Percentiles rank a stretch among this genome's conserved stretches.
Conservation (phyloP, 345 rosid species). For the Acer negundo region DNA sequence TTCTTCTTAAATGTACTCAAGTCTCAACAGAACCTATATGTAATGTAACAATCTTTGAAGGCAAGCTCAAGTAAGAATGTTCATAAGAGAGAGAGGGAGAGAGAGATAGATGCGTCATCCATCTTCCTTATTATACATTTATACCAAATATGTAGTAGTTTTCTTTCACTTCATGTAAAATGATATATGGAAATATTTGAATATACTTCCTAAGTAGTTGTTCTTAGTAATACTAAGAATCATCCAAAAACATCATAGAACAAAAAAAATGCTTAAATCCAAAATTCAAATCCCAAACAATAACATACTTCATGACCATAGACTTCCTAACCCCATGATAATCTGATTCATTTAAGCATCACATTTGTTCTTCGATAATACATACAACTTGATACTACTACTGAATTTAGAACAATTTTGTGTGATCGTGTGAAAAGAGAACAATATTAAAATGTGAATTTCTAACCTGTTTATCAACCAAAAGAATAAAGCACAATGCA, state of each 20-base stretch:
- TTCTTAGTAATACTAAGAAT: not conserved
- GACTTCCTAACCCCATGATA: not conserved
- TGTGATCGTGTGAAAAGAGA: not conserved
- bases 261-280: not conserved
- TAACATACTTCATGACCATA: not conserved
- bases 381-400: not conserved
- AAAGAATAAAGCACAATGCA: slow-evolving; percentile 1
- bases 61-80: not conserved
- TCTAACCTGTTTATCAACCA: not conserved
- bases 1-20: no score
- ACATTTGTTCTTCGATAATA: not conserved
- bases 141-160: not conserved
- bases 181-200: not conserved
- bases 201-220: not conserved
- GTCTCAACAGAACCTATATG: not conserved
- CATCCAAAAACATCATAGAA: not conserved
- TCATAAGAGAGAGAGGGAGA: not conserved
- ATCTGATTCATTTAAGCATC: not conserved
- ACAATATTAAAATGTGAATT: no score
- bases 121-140: not conserved
- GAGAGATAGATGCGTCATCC: not conserved
- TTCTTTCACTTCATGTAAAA: not conserved
- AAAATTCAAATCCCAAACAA: not conserved
- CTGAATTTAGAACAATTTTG: not conserved
- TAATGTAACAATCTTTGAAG: not conserved